Conservation (phyloP, 108 stramenopile genomes). For the Aureococcus anophagefferens region DNA sequence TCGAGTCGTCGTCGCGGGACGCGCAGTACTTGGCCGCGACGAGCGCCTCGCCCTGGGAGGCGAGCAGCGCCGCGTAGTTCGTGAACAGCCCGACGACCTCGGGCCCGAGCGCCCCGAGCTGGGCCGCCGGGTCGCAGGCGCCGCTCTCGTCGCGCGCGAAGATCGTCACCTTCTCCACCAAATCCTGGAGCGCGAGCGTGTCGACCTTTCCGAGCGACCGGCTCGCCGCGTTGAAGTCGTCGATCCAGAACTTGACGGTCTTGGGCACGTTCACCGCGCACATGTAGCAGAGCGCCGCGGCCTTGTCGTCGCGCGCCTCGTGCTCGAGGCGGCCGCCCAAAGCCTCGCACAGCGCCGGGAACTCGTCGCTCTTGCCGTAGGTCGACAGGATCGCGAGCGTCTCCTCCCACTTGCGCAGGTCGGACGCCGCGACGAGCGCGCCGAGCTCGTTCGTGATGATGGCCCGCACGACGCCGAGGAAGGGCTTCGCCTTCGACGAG, state of each 20-base stretch:
- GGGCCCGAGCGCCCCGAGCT: conserved; percentile 32
- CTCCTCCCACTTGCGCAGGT: conserved; percentile 70
- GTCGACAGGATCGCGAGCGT: conserved; percentile 34
- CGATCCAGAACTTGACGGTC: conserved; percentile 69
- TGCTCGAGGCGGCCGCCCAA: conserved; percentile 73
- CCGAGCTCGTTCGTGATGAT: conserved; percentile 61
- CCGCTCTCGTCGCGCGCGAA: conserved; percentile 41
- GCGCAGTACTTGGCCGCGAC: conserved; percentile 69
- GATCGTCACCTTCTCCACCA: conserved; percentile 77
- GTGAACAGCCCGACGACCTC: conserved; percentile 63
- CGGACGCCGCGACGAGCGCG: conserved; percentile 57
- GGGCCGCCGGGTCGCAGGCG: conserved; percentile 43
- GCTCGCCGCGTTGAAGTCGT: conserved; percentile 51
- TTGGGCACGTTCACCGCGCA: conserved; percentile 77
- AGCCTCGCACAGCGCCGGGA: conserved; percentile 70
- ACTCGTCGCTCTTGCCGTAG: conserved; percentile 41
- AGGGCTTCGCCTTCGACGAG: conserved; percentile 57
- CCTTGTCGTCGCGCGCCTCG: conserved; percentile 50
- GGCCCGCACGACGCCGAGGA: conserved; percentile 69
- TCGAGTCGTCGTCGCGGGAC: conserved; percentile 45
- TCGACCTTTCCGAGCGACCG: conserved; percentile 30
- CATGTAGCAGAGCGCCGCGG: conserved; percentile 86
- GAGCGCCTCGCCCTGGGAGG: conserved; percentile 77
- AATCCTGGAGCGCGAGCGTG: conserved; percentile 71
- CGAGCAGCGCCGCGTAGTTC: conserved; percentile 69